Percentiles rank a stretch among this genome's conserved stretches.
Evolutionary conservation across 1,139 yeast species (phyloP).

Genomic region (Hanseniaspora gamundiae): DNA sequence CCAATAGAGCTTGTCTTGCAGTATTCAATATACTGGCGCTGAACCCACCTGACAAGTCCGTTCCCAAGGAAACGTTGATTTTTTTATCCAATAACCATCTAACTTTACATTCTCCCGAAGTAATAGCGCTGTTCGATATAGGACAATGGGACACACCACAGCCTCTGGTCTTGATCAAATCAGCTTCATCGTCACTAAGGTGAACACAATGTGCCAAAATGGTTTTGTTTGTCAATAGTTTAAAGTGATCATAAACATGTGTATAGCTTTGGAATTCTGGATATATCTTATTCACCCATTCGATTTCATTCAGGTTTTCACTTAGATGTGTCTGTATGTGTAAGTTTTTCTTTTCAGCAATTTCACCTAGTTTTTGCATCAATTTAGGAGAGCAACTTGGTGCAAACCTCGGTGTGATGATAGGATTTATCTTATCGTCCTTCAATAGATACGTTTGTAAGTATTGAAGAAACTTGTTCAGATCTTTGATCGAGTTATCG

Average conservation of each 20-base stretch:
- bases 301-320: conserved; percentile 66
- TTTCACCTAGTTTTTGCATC: conserved; percentile 49
- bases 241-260: conserved; percentile 58
- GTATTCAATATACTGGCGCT: conserved; percentile 66
- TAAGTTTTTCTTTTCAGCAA: conserved; percentile 36
- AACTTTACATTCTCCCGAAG: conserved; percentile 86
- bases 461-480: conserved; percentile 26
- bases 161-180: conserved; percentile 37
- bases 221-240: conserved; percentile 51
- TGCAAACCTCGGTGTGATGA: conserved; percentile 89
- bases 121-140: conserved; percentile 73
- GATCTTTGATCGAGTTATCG: conserved; percentile 42
- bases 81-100: conserved; percentile 53
- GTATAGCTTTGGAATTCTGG: conserved; percentile 64
- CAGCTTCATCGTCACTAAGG: conserved; percentile 50
- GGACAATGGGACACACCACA: conserved; percentile 92
- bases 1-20: conserved; percentile 69
- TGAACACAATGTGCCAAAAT: conserved; percentile 87
- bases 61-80: conserved; percentile 75
- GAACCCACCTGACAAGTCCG: conserved; percentile 89
- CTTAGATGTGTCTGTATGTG: conserved; percentile 86
- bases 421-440: conserved; percentile 47
- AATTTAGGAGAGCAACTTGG: conserved; percentile 67
- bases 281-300: conserved; percentile 60
- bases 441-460: conserved; percentile 24